A percentile compares a stretch with the other conserved stretches of the same genome.
Evolutionary conservation across 2,329 filamentous ascomycete species (phyloP).

Genomic region (Ophiocordyceps polyrhachis-furcata): DNA sequence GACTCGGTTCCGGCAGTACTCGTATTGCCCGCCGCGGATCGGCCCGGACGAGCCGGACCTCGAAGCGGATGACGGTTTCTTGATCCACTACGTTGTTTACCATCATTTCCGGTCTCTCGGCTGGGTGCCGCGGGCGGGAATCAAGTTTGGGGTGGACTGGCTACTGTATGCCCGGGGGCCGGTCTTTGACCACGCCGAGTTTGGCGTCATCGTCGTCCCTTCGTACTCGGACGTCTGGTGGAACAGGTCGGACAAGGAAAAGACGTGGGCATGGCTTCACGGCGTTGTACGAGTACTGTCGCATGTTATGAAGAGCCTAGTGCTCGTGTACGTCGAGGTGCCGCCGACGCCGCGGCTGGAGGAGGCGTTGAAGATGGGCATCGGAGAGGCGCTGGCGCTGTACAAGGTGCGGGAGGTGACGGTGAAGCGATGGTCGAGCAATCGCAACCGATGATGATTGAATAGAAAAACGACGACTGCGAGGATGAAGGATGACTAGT

Average conservation of each 20-base stretch:
- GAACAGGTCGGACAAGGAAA: constrained; percentile 35
- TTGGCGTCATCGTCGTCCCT: constrained; percentile 69
- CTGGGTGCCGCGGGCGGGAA: constrained; percentile 81
- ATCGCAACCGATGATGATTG: constrained; percentile 38
- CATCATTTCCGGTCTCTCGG: constrained; percentile 92
- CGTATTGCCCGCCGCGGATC: constrained; percentile 43
- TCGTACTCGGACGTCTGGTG: constrained; percentile 63
- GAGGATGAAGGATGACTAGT: too few relatives aligned
- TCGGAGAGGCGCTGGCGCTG: constrained; percentile 42
- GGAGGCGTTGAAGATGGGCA: constrained; percentile 28
- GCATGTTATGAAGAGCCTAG: constrained; percentile 76
- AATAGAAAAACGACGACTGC: too few relatives aligned
- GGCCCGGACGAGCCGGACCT: constrained; percentile 21
- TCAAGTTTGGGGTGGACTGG: constrained; percentile 92
- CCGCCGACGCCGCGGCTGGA: constrained; percentile 43
- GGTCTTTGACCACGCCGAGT: constrained; percentile 89
- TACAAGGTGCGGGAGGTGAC: constrained; percentile 70
- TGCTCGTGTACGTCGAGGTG: constrained; percentile 81
- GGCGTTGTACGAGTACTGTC: constrained; percentile 76
- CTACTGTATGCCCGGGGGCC: constrained; percentile 87
- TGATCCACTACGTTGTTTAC: constrained; percentile 75
- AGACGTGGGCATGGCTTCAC: constrained; percentile 70
- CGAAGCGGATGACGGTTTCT: constrained; percentile 62
- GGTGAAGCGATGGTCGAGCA: constrained; percentile 68
- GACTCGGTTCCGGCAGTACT: constrained; percentile 46